These are phyloP conservation scores for Rhodamnia rubescens DNA, from an alignment of 345 rosid species.

Conservation along the genomic window DNA sequence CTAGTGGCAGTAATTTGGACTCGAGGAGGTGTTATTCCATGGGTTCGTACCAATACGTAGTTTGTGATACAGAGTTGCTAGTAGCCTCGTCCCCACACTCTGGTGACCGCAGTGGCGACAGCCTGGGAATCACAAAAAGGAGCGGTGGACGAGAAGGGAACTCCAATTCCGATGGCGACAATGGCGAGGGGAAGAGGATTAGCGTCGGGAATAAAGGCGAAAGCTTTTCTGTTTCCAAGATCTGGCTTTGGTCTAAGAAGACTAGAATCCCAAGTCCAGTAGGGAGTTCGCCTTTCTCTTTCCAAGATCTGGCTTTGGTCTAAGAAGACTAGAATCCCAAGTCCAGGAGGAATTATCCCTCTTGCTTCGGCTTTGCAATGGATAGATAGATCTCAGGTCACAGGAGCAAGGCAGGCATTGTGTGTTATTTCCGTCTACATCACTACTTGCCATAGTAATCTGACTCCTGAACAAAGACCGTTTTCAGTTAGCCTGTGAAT, in stretches of 20 bases:
- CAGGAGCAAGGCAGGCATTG: not conserved
- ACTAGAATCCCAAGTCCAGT: slow-evolving; percentile 17
- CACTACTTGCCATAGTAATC: not conserved
- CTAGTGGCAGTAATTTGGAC: slow-evolving; percentile 54
- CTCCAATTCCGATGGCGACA: slow-evolving; percentile 25
- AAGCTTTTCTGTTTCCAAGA: slow-evolving; percentile 91
- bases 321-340: slow-evolving; percentile 35
- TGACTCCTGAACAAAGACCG: not conserved
- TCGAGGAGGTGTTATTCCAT: slow-evolving; percentile 37
- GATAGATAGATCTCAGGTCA: not conserved
- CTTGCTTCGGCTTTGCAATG: slow-evolving; percentile 19
- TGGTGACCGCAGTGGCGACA: slow-evolving; percentile 11
- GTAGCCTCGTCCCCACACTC: slow-evolving; percentile 37
- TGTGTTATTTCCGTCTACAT: not conserved
- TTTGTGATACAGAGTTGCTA: slow-evolving; percentile 33
- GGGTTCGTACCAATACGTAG: slow-evolving; percentile 53
- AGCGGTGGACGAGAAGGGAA: slow-evolving; percentile 26
- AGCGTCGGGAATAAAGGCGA: slow-evolving; percentile 69
- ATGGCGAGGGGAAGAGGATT: slow-evolving; percentile 63
- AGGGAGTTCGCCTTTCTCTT: no score
- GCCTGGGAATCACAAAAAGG: slow-evolving; percentile 20
- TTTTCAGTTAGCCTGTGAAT: not conserved
- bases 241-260: slow-evolving; percentile 89
- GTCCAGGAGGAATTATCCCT: slow-evolving; percentile 12
- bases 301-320: no score